Evolutionary conservation across 345 rosid genomes (phyloP).

Genomic region (Clausena lansium): DNA sequence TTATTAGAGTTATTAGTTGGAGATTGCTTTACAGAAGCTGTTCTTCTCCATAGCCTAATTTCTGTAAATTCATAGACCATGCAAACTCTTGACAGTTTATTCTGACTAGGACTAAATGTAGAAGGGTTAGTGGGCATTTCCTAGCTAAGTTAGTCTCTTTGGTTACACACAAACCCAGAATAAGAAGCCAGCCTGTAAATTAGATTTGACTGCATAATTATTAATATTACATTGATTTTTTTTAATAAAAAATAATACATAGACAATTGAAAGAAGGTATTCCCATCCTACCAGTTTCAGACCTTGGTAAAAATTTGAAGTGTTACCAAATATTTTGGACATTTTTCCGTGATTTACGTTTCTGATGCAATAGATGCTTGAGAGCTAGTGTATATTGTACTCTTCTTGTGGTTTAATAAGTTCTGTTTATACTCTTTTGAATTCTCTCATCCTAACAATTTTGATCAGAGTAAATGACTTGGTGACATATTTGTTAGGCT

Average conservation of each 20-base stretch:
- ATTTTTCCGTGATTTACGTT: not conserved
- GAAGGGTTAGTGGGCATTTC: not conserved
- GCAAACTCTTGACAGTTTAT: not conserved
- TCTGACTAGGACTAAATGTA: not conserved
- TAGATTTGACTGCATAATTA: not conserved
- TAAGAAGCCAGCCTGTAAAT: not conserved
- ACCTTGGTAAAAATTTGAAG: not conserved
- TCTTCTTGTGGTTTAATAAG: not conserved
- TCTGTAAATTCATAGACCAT: not conserved
- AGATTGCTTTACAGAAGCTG: not conserved
- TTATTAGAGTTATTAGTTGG: not conserved
- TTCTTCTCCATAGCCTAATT: not conserved
- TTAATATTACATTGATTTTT: not conserved
- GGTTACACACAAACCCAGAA: not conserved
- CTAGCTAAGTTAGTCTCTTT: not conserved
- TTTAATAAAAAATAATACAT: not conserved
- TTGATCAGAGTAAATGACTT: constrained; percentile 16
- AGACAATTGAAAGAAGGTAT: not conserved
- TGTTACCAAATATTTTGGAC: not conserved
- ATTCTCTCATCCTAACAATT: constrained; percentile 6
- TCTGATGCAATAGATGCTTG: not conserved
- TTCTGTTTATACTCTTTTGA: not conserved
- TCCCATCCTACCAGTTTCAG: not conserved
- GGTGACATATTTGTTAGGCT: constrained; percentile 51
- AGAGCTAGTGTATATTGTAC: not conserved